These are phyloP conservation scores for Ustilago trichophora DNA, from an alignment of 1,284 basidiomycete species.

Conservation along the genomic window DNA sequence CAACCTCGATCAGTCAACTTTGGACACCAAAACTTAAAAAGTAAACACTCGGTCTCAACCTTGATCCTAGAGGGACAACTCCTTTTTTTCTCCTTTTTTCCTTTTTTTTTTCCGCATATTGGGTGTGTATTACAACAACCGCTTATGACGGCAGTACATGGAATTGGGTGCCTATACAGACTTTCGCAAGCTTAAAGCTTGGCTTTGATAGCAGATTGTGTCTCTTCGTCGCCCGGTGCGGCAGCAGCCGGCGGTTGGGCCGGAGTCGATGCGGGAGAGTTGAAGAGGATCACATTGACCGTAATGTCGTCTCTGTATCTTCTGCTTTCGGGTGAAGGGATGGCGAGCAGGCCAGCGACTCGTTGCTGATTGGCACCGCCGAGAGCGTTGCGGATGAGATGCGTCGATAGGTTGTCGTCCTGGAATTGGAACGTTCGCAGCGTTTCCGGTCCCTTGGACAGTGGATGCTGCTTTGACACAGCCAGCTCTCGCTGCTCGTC, in stretches of 20 bases:
- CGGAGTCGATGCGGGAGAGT: constrained; percentile 31
- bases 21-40: not conserved
- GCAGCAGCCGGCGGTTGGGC: constrained; percentile 12
- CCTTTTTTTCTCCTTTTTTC: no score
- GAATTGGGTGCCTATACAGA: no score
- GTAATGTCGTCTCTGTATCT: constrained; percentile 62
- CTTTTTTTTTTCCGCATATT: not conserved
- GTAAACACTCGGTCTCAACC: no score
- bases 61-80: no score
- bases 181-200: no score
- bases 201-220: constrained; percentile 14
- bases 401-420: constrained; percentile 86
- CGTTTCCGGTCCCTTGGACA: constrained; percentile 52
- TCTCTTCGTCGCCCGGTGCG: not conserved
- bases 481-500: constrained; percentile 40
- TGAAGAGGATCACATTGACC: constrained; percentile 57
- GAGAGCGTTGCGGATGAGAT: constrained; percentile 92
- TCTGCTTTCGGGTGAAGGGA: constrained; percentile 80
- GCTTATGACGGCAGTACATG: not conserved
- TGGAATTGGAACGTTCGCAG: constrained; percentile 59
- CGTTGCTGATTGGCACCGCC: constrained; percentile 80
- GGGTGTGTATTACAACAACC: constrained; percentile 1
- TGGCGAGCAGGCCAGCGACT: constrained; percentile 80
- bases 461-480: constrained; percentile 57
- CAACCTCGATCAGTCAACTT: not conserved